Evolutionary conservation across 148 eudicot species (phyloP).

Genomic region (Fagopyrum esculentum): DNA sequence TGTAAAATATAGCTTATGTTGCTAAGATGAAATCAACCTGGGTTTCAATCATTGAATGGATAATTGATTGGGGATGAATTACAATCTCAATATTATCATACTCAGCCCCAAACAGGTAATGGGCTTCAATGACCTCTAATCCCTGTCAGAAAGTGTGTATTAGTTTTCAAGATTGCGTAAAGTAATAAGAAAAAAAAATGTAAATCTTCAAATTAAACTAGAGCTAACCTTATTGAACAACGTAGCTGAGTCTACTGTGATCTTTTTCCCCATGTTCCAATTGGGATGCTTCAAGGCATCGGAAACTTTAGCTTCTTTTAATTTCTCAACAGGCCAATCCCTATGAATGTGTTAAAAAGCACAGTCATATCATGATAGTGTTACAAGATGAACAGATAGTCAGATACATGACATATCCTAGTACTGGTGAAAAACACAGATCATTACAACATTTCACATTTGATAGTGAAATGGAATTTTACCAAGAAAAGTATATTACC

Average conservation of each 20-base stretch:
- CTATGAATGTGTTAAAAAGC: constrained; percentile 22
- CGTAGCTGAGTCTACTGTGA: constrained; percentile 96
- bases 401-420: background rate
- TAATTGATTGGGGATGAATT: constrained; percentile 93
- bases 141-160: constrained; percentile 44
- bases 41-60: constrained; percentile 97
- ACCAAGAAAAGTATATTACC: constrained; percentile 27
- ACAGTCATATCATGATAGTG: background rate
- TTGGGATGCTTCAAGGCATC: constrained; percentile 99
- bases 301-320: constrained; percentile 88
- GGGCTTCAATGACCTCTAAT: constrained; percentile 98
- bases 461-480: background rate
- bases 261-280: constrained; percentile 98
- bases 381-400: background rate
- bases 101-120: constrained; percentile 87
- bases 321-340: constrained; percentile 95
- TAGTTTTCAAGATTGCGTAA: background rate
- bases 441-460: background rate
- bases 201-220: background rate
- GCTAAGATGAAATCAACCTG: constrained; percentile 43
- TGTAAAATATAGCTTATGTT: background rate
- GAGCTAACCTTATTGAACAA: constrained; percentile 82
- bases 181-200: background rate
- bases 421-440: background rate
- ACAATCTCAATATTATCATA: constrained; percentile 92